A percentile compares a stretch with the other conserved stretches of the same genome.
phyloP scores from a whole-genome alignment of 176 grass and related monocot genomes.

The Hyparrhenia diplandra region DNA sequence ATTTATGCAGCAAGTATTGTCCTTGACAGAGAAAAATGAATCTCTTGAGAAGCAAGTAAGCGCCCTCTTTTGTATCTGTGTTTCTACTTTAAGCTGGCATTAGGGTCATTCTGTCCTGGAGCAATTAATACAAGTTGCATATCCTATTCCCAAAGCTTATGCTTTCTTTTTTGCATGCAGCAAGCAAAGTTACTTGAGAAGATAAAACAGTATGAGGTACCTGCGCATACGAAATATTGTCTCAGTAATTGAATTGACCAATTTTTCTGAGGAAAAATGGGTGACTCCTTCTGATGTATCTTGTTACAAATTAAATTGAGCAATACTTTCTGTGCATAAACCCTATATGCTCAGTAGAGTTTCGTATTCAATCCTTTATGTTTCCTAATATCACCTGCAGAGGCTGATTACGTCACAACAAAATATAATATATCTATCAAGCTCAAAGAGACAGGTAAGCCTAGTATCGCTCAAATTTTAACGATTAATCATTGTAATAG shows the following conservation, averaged over 20 bases:
- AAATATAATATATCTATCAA: conserved; percentile 37
- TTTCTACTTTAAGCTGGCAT: neutral
- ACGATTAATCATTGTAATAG: conserved; percentile 6
- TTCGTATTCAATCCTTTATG: neutral
- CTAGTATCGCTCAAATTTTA: conserved; percentile 3
- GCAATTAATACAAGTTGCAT: conserved; percentile 1
- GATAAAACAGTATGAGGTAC: conserved; percentile 75
- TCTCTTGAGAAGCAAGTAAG: conserved; percentile 70
- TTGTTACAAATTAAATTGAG: neutral
- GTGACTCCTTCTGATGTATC: neutral
- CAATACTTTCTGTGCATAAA: conserved; percentile 12
- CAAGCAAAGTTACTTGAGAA: conserved; percentile 58
- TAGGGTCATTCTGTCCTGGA: neutral
- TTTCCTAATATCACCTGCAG: conserved; percentile 42
- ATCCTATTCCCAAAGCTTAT: conserved; percentile 29
- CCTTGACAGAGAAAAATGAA: conserved; percentile 63
- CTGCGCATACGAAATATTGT: neutral
- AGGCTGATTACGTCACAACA: conserved; percentile 55
- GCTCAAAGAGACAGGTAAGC: conserved; percentile 59
- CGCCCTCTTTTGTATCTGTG: neutral
- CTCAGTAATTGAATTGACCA: neutral
- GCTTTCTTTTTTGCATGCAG: conserved; percentile 48
- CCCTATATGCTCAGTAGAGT: neutral
- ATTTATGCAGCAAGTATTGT: conserved; percentile 74
- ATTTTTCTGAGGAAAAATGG: neutral